Evolutionary conservation across 352 stramenopile genomes (phyloP).

Genomic region (Globisporangium okanoganense): DNA sequence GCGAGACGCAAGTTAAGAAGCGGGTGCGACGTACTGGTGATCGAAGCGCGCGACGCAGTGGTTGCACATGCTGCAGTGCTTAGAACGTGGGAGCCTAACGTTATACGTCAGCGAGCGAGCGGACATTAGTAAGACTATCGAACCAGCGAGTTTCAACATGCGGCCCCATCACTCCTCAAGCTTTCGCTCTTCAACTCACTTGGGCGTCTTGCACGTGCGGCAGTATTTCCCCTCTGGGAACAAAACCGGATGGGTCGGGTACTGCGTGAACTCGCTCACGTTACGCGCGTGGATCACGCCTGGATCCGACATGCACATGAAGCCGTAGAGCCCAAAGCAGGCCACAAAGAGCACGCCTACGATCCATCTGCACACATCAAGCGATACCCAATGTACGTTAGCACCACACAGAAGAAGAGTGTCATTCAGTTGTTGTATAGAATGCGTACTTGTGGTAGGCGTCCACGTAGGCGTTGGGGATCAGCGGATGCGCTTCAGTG

Average conservation of each 20-base stretch:
- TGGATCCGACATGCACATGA: conserved; percentile 67
- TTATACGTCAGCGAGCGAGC: neutral
- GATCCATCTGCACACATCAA: conserved; percentile 32
- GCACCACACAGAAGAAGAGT: neutral
- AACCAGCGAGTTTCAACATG: neutral
- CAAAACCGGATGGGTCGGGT: conserved; percentile 76
- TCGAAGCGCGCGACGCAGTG: conserved; percentile 88
- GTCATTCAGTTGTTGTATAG: neutral
- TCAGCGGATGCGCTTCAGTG: conserved; percentile 44
- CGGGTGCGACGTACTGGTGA: conserved; percentile 64
- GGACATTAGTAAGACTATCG: neutral
- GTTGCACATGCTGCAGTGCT: conserved; percentile 89
- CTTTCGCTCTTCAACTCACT: conserved; percentile 35
- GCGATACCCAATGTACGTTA: neutral
- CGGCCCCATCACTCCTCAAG: neutral
- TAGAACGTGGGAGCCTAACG: conserved; percentile 72
- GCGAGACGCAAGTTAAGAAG: too few species aligned
- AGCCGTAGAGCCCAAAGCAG: conserved; percentile 57
- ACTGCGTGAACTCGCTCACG: conserved; percentile 44
- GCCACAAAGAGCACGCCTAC: conserved; percentile 45
- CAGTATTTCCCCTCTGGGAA: conserved; percentile 82
- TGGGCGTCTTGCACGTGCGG: conserved; percentile 83
- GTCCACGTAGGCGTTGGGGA: conserved; percentile 62
- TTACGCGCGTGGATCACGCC: conserved; percentile 68
- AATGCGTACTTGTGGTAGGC: conserved; percentile 59